These are phyloP conservation scores for Penicillium robsamsonii DNA, from an alignment of 495 filamentous ascomycete genomes.

Conservation along the genomic window DNA sequence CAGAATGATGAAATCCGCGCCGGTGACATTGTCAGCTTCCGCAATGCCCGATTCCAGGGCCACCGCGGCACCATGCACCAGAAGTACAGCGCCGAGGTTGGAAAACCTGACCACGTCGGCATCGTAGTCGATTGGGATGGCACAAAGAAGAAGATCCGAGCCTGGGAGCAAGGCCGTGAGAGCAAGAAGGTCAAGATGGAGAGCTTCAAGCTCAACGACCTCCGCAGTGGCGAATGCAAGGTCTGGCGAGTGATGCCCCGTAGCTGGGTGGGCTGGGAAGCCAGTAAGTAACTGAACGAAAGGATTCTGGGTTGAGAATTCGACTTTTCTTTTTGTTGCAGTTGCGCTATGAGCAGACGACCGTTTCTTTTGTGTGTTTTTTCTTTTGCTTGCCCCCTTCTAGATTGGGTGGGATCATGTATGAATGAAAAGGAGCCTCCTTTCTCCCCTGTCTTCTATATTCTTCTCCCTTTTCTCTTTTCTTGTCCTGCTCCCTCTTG, in stretches of 20 bases:
- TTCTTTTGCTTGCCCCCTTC: constrained; percentile 6
- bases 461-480: constrained; percentile 13
- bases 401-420: constrained; percentile 22
- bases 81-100: constrained; percentile 87
- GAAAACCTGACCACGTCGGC: constrained; percentile 88
- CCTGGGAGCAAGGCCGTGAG: constrained; percentile 93
- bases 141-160: constrained; percentile 95
- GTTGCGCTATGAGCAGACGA: constrained; percentile 15
- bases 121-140: constrained; percentile 99
- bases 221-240: constrained; percentile 92
- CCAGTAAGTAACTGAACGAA: constrained; percentile 30
- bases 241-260: constrained; percentile 95
- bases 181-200: constrained; percentile 92
- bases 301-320: constrained; percentile 7
- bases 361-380: constrained; percentile 11
- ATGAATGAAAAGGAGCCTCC: constrained; percentile 21
- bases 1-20: constrained; percentile 93
- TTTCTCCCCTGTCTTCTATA: constrained; percentile 14
- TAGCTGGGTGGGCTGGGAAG: constrained; percentile 86
- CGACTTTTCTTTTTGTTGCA: neutral
- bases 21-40: constrained; percentile 89
- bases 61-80: constrained; percentile 93
- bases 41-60: constrained; percentile 93
- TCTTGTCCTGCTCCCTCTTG: constrained; percentile 5
- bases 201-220: constrained; percentile 87